A percentile compares a stretch with the other conserved stretches of the same genome.
Evolutionary conservation across 345 rosid genomes (phyloP).

Genomic region (Orychophragmus violaceus): DNA sequence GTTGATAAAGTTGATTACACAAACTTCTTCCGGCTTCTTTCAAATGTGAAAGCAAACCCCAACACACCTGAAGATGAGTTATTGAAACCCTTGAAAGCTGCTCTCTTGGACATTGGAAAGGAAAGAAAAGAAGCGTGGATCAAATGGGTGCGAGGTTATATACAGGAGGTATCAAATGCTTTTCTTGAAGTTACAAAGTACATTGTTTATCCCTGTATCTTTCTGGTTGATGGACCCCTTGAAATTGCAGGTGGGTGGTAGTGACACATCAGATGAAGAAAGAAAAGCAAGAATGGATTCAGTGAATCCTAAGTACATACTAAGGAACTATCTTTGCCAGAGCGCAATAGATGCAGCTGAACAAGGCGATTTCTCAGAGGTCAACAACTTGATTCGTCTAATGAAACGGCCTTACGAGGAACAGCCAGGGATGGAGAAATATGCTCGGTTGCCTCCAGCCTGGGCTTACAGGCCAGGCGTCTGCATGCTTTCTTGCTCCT

Average conservation of each 20-base stretch:
- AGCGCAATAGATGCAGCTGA: conserved; percentile 92
- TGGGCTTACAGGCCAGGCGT: conserved; percentile 99
- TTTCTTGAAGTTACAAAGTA: not conserved
- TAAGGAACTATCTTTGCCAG: conserved; percentile 91
- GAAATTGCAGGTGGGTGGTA: conserved; percentile 48
- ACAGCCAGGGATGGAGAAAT: conserved; percentile 95
- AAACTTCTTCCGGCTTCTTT: conserved; percentile 76
- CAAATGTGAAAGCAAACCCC: conserved; percentile 71
- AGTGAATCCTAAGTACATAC: conserved; percentile 79
- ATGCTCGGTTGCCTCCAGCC: conserved; percentile 92
- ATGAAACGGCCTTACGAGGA: conserved; percentile 80
- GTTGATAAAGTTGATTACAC: conserved; percentile 98
- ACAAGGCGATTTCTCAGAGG: conserved; percentile 76
- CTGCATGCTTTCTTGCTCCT: conserved; percentile 96
- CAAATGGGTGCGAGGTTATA: conserved; percentile 74
- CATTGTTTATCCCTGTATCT: not conserved
- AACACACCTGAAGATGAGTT: conserved; percentile 54
- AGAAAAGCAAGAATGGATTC: conserved; percentile 79
- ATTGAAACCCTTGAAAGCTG: conserved; percentile 75
- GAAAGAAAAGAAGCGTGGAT: conserved; percentile 96
- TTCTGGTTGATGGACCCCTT: not conserved
- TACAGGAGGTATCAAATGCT: conserved; percentile 60
- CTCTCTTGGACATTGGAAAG: conserved; percentile 84
- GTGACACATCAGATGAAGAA: conserved; percentile 67
- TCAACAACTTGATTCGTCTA: conserved; percentile 63